A percentile compares a stretch with the other conserved stretches of the same genome.
Conservation (phyloP, 176 grass and related monocot genomes). For the Oryza longistaminata region DNA sequence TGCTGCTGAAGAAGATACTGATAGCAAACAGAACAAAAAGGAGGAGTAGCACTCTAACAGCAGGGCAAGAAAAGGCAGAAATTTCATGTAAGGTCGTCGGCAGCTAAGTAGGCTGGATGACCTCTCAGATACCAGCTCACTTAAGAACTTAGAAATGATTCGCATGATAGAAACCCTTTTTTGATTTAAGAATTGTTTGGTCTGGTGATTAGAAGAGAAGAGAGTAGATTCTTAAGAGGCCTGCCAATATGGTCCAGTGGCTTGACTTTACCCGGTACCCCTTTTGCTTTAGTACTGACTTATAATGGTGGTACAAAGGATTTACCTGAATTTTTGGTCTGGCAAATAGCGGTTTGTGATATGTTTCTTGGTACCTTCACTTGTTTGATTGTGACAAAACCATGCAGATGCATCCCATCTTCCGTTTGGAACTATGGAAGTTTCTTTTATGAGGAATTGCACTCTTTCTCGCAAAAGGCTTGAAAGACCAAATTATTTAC, state of each 20-base stretch:
- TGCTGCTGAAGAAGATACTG: conserved; percentile 11
- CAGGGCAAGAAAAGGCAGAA: background rate
- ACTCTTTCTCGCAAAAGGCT: background rate
- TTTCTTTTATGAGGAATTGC: background rate
- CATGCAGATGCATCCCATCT: background rate
- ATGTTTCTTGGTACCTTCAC: background rate
- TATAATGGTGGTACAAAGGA: background rate
- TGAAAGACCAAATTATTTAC: background rate
- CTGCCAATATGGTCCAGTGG: background rate
- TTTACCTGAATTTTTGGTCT: background rate
- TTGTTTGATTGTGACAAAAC: background rate
- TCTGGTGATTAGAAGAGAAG: background rate
- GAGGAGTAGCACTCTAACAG: conserved; percentile 25
- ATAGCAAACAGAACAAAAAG: conserved; percentile 39
- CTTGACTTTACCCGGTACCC: background rate
- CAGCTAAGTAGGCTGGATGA: background rate
- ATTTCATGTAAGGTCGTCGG: conserved; percentile 22
- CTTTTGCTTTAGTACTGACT: background rate
- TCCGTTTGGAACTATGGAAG: background rate
- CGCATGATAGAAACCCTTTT: background rate
- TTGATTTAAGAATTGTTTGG: conserved; percentile 24
- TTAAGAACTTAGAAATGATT: conserved; percentile 28
- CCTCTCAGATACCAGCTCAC: conserved; percentile 21
- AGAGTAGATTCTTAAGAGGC: background rate
- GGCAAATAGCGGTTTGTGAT: background rate